phyloP scores from a whole-genome alignment of 768 basidiomycete species.

The Amanita rimosa region DNA sequence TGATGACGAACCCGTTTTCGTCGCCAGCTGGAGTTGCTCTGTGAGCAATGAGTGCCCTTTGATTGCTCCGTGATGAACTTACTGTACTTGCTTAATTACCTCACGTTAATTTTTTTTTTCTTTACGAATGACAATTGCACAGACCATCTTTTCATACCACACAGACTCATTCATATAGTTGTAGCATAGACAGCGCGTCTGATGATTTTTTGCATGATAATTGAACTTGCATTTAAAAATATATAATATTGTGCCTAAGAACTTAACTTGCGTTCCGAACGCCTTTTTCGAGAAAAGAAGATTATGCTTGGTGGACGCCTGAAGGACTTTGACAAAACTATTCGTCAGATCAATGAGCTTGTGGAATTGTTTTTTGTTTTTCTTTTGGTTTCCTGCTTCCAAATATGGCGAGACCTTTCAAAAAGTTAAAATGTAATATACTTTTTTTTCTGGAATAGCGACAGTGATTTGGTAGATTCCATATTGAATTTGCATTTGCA shows the following conservation, averaged over 20 bases:
- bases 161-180: not conserved
- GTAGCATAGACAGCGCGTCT: not conserved
- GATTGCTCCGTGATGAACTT: too few relatives aligned
- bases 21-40: conserved; percentile 4
- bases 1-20: conserved; percentile 3
- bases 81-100: too few relatives aligned
- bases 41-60: not conserved
- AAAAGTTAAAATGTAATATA: too few relatives aligned
- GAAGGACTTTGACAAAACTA: too few relatives aligned
- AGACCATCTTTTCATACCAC: not conserved
- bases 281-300: conserved; percentile 62
- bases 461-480: too few relatives aligned
- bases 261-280: conserved; percentile 26
- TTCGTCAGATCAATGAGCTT: too few relatives aligned
- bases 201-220: not conserved
- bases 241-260: too few relatives aligned
- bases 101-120: too few relatives aligned
- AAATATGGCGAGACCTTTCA: conserved; percentile 47
- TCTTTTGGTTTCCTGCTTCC: conserved; percentile 34
- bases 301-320: conserved; percentile 55
- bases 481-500: too few relatives aligned
- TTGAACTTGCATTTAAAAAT: too few relatives aligned
- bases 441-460: too few relatives aligned
- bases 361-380: not conserved
- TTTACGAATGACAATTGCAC: not conserved